Base-by-base conservation (phyloP, 495 filamentous ascomycete genomes). In the Xanthoparmelia taractica region DNA sequence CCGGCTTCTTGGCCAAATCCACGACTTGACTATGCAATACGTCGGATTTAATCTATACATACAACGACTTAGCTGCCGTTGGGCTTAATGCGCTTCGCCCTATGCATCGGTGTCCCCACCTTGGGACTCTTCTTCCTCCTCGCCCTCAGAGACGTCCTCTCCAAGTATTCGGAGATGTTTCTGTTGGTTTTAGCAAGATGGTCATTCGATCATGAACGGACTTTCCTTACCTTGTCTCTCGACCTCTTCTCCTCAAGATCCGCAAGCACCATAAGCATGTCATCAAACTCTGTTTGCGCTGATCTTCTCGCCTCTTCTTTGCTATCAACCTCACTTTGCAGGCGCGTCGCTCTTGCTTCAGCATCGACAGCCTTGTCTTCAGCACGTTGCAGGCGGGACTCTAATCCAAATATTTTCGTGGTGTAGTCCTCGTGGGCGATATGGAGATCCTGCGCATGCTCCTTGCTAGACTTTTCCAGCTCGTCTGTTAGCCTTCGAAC, bases 161-260 rank as follows among this genome's bases (percentile, higher is more conserved):
- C 90, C 89, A 23, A 92, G 72, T 23, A 80, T 84, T 73, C 86
- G 87, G 45, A 96, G 78, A 54, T 85, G 86, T 80, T 88, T 80
- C 89, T 85, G 66, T 17, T 64, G 38, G 29, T 67, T 71, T 77
- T 68, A 76, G 71, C 43, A 67, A 58, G 36, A 23, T 29, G 54
- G 58, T 10, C 31, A 48, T 4, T 57, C 17, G 17, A 52, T 20
- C 23, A 55, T 38, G 31, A 58, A 50, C 15, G 20, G 34, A 38
- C 15, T 34, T 64, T 59, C 77, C 79, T 69, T 78, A 91, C 89
- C 84, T 92, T 94, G 69, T 94, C 91, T 63, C 84, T 84, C 13
- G 80, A 77, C 63, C 87, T 79, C 78, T 93, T 95, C 57, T 92
- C 87, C 73, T 96, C 91, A n/a, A 94, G 67, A 69, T 96, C 91